Conservation (phyloP, 2,329 filamentous ascomycete genomes). For the Cladosporium colombiae region DNA sequence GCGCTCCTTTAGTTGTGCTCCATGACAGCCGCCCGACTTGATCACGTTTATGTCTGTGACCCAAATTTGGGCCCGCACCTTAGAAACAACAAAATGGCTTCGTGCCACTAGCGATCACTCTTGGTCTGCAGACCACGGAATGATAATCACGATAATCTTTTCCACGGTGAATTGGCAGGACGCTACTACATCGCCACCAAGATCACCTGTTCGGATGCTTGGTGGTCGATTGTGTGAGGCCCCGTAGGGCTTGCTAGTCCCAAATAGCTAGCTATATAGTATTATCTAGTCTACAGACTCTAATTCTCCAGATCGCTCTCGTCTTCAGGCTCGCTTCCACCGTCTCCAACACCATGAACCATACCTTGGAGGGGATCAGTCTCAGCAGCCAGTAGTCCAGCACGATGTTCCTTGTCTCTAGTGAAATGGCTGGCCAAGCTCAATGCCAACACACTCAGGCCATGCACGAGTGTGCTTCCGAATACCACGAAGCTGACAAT, state of each 20-base stretch:
- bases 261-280: too few species aligned
- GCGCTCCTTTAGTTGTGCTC: background rate
- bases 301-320: slow-evolving; percentile 15
- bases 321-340: slow-evolving; percentile 16
- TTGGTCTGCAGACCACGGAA: background rate
- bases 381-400: slow-evolving; percentile 52
- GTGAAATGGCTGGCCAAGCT: slow-evolving; percentile 52
- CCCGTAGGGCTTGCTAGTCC: too few species aligned
- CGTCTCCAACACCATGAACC: slow-evolving; percentile 47
- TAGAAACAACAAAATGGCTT: background rate
- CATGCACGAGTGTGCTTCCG: slow-evolving; percentile 57
- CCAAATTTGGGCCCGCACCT: background rate
- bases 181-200: background rate
- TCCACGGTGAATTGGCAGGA: background rate
- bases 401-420: slow-evolving; percentile 49
- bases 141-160: background rate
- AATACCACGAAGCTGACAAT: slow-evolving; percentile 58
- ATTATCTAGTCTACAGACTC: background rate
- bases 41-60: background rate
- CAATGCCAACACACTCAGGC: slow-evolving; percentile 53
- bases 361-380: slow-evolving; percentile 53
- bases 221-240: background rate
- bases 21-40: background rate
- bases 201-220: background rate
- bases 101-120: background rate